Conservation (phyloP, 768 basidiomycete genomes). For the Mycena olivaceomarginata region DNA sequence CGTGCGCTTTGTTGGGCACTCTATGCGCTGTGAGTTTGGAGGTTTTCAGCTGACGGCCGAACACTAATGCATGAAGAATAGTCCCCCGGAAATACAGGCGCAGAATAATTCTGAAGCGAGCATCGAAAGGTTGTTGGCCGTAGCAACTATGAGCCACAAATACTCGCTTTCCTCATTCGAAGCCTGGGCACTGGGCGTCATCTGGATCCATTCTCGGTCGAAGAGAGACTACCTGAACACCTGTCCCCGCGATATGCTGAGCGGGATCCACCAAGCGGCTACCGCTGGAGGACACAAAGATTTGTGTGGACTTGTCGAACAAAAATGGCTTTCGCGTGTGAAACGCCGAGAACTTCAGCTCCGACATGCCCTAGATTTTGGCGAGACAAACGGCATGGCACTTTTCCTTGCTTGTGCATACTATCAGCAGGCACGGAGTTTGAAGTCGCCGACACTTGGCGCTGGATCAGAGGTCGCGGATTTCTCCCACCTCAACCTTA, state of each 20-base stretch:
- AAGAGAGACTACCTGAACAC: conserved; percentile 11
- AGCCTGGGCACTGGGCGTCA: conserved; percentile 21
- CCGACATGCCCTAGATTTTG: conserved; percentile 32
- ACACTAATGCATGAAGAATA: neutral
- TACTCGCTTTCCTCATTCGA: conserved; percentile 30
- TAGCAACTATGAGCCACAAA: conserved; percentile 32
- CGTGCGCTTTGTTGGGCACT: conserved; percentile 31
- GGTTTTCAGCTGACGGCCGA: neutral
- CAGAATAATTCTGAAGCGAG: conserved; percentile 11
- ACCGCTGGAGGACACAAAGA: conserved; percentile 6
- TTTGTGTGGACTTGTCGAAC: conserved; percentile 23
- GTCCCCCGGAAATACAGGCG: conserved; percentile 28
- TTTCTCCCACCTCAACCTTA: conserved; percentile 10
- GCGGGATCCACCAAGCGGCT: conserved; percentile 17
- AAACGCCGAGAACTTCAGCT: conserved; percentile 18
- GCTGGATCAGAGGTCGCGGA: conserved; percentile 8
- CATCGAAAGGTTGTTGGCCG: conserved; percentile 13
- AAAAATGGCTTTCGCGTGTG: conserved; percentile 21
- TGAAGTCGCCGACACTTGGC: neutral
- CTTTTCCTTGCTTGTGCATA: conserved; percentile 16
- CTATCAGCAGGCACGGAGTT: conserved; percentile 26
- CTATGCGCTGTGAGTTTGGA: conserved; percentile 14
- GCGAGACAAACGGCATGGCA: conserved; percentile 21
- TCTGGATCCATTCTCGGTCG: conserved; percentile 23
- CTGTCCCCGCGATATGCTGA: conserved; percentile 23